Conservation (phyloP, 2,329 filamentous ascomycete genomes). For the Calonectria pauciramosa region DNA sequence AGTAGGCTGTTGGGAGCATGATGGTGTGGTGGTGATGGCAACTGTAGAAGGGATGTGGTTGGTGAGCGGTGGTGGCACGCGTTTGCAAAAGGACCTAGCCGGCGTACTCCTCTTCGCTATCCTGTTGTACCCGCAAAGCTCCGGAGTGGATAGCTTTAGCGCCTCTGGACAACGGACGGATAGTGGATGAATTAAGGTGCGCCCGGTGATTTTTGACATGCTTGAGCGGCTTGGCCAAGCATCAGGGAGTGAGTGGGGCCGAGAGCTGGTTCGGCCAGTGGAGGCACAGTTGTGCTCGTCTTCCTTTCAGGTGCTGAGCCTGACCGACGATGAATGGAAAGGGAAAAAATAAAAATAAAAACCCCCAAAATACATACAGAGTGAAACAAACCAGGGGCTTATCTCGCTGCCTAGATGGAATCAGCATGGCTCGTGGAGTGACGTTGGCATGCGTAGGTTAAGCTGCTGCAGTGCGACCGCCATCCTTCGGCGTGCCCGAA, state of each 20-base stretch:
- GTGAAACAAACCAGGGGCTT: slow-evolving; percentile 26
- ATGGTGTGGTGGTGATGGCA: slow-evolving; percentile 20
- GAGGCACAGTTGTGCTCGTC: slow-evolving; percentile 13
- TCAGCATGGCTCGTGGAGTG: slow-evolving; percentile 20
- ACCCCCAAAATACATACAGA: background rate
- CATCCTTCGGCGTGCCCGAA: slow-evolving; percentile 40
- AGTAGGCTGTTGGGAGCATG: slow-evolving; percentile 1
- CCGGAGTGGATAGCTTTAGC: slow-evolving; percentile 47
- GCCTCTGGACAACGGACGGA: slow-evolving; percentile 32
- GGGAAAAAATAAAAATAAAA: background rate
- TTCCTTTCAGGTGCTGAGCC: slow-evolving; percentile 14
- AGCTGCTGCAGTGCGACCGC: slow-evolving; percentile 32
- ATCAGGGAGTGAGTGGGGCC: slow-evolving; percentile 21
- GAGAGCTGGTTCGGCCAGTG: slow-evolving; percentile 4
- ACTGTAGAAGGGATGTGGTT: background rate
- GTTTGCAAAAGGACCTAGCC: slow-evolving; percentile 44
- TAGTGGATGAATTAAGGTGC: slow-evolving; percentile 48
- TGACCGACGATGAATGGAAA: background rate
- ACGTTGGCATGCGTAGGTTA: slow-evolving; percentile 23
- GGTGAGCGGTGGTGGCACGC: slow-evolving; percentile 7
- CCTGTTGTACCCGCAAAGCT: slow-evolving; percentile 30
- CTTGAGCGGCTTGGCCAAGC: slow-evolving; percentile 16
- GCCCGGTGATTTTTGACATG: slow-evolving; percentile 43
- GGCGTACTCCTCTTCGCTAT: slow-evolving; percentile 17
- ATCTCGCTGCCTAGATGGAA: slow-evolving; percentile 36